Percentiles rank a stretch among this genome's conserved stretches.
These are phyloP conservation scores for Papilionanthe hybrid DNA, from an alignment of 116 monocot species.

Conservation along the genomic window DNA sequence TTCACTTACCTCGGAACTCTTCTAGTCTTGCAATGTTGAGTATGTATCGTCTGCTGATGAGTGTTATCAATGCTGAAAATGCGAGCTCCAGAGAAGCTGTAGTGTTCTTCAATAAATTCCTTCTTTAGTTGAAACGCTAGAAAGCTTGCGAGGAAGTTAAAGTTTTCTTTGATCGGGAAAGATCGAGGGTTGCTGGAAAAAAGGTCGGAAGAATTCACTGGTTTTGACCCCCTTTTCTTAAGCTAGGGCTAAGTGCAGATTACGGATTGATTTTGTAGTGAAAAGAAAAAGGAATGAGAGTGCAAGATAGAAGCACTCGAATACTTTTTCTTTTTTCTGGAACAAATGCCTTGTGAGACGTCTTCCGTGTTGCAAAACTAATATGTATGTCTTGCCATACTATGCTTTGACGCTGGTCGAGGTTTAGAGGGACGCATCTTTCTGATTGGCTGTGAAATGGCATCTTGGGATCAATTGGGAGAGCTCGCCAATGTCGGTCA, in stretches of 20 bases:
- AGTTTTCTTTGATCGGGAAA: background rate
- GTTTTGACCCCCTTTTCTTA: background rate
- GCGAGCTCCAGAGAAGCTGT: background rate
- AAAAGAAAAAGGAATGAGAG: background rate
- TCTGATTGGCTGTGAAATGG: conserved; percentile 16
- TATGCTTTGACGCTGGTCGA: conserved; percentile 2
- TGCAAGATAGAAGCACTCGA: background rate
- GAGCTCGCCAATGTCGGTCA: conserved; percentile 67
- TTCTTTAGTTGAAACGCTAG: background rate
- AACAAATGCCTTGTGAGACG: background rate
- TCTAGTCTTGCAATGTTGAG: background rate
- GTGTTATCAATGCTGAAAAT: background rate
- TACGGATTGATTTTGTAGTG: background rate
- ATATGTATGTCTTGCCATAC: background rate
- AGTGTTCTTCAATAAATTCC: background rate
- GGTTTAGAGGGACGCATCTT: background rate
- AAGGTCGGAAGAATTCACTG: background rate
- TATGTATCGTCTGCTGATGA: background rate
- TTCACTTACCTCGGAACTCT: too few relatives aligned
- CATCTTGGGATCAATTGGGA: conserved; percentile 78
- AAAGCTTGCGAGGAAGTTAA: background rate
- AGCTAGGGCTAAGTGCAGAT: background rate
- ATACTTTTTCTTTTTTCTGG: background rate
- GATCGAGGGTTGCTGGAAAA: background rate
- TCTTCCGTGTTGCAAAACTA: background rate